These are phyloP conservation scores for Cutaneotrichosporon sp. DNA, from an alignment of 1,284 basidiomycete species.

Conservation along the genomic window DNA sequence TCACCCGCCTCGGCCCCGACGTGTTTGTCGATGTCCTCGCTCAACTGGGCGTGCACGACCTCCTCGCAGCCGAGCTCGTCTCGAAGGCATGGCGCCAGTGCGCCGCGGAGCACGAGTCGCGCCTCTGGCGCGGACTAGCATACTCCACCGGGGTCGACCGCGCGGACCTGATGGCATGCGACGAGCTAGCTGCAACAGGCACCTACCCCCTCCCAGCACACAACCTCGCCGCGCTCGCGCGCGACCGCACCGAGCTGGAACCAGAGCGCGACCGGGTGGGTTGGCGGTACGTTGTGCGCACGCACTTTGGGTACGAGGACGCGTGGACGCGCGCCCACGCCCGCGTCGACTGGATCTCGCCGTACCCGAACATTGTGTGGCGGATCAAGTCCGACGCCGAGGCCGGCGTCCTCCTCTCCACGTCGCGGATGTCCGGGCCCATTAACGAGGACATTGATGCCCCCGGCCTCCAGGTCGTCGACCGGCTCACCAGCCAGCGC, in stretches of 20 bases:
- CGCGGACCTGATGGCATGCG: conserved; percentile 15
- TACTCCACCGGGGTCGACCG: conserved; percentile 26
- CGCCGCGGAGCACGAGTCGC: conserved; percentile 20
- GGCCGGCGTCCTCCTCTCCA: conserved; percentile 33
- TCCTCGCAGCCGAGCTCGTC: conserved; percentile 30
- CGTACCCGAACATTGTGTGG: conserved; percentile 37
- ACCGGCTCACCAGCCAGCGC: conserved; percentile 18
- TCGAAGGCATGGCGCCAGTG: conserved; percentile 29
- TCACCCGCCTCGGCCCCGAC: conserved; percentile 36
- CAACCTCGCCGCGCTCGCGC: conserved; percentile 12
- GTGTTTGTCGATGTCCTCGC: conserved; percentile 42
- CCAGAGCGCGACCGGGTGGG: conserved; percentile 12
- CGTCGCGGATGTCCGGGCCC: conserved; percentile 22
- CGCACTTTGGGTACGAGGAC: conserved; percentile 22
- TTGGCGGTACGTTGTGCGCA: conserved; percentile 27
- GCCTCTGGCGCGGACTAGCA: conserved; percentile 32
- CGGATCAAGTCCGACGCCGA: conserved; percentile 44
- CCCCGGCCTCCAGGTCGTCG: conserved; percentile 14
- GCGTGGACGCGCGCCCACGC: conserved; percentile 38
- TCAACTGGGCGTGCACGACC: conserved; percentile 25
- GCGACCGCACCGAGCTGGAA: conserved; percentile 7
- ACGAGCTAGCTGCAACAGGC: conserved; percentile 15
- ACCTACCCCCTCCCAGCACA: conserved; percentile 10
- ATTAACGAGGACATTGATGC: not conserved
- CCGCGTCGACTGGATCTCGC: conserved; percentile 34